phyloP scores from a whole-genome alignment of 2,329 filamentous ascomycete genomes.

The Diplodia sapinea region DNA sequence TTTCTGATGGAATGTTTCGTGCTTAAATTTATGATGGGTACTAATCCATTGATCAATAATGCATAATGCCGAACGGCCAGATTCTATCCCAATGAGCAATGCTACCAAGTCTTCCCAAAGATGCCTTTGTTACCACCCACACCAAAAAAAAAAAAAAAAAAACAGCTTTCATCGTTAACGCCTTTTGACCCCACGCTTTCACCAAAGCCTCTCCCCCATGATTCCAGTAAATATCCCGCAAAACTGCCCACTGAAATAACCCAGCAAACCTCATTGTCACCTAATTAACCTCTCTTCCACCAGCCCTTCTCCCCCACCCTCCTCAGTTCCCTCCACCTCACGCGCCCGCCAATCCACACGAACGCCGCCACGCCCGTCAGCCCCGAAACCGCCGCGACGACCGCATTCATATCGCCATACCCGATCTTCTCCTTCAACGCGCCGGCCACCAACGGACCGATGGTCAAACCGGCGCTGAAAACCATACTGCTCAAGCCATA shows the following conservation, averaged over 20 bases:
- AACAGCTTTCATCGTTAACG: not conserved
- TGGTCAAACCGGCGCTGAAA: conserved; percentile 63
- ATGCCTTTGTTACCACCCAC: not conserved
- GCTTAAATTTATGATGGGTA: no score
- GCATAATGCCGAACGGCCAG: not conserved
- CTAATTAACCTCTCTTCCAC: not conserved
- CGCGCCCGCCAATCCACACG: conserved; percentile 33
- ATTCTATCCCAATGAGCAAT: not conserved
- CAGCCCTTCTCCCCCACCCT: not conserved
- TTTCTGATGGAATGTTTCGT: not conserved
- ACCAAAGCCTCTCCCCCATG: not conserved
- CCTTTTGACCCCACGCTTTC: no score
- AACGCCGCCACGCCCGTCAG: conserved; percentile 48
- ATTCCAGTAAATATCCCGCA: no score
- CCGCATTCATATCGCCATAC: conserved; percentile 64
- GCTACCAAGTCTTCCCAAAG: not conserved
- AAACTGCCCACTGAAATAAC: not conserved
- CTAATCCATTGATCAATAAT: not conserved
- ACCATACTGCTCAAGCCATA: conserved; percentile 69
- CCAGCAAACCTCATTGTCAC: not conserved
- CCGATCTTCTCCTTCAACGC: conserved; percentile 58
- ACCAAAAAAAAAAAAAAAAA: not conserved
- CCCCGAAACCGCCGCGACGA: conserved; percentile 53
- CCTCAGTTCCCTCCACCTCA: conserved; percentile 1
- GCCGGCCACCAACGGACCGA: conserved; percentile 65